These are phyloP conservation scores for Halophytophthora polymorphica DNA, from an alignment of 352 stramenopile species.

Conservation along the genomic window DNA sequence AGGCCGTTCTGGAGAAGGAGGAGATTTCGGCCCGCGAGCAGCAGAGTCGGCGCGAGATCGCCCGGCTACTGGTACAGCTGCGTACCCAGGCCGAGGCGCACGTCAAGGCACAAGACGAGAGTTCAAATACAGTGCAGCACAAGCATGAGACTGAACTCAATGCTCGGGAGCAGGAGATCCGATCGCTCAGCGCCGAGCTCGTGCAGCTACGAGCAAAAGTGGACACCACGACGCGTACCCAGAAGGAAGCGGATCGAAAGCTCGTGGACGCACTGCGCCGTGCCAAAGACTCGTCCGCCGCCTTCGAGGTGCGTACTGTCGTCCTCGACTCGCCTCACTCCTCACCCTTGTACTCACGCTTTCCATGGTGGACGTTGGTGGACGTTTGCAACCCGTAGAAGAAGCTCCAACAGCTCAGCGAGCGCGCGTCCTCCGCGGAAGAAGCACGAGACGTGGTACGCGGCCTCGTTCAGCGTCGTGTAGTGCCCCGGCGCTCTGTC, in stretches of 20 bases:
- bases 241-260: conserved; percentile 57
- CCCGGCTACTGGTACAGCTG: conserved; percentile 56
- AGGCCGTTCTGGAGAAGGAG: conserved; percentile 72
- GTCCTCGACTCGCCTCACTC: background rate
- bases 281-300: conserved; percentile 33
- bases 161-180: conserved; percentile 50
- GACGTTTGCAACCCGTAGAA: conserved; percentile 18
- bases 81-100: conserved; percentile 44
- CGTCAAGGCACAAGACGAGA: conserved; percentile 50
- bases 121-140: conserved; percentile 15
- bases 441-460: conserved; percentile 56
- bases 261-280: conserved; percentile 33
- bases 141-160: conserved; percentile 44
- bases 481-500: background rate
- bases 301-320: conserved; percentile 42
- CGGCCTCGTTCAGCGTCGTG: too few relatives aligned
- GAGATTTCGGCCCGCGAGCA: conserved; percentile 66
- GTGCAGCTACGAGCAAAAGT: conserved; percentile 52
- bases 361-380: background rate
- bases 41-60: conserved; percentile 67
- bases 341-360: background rate
- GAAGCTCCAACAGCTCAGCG: conserved; percentile 43
- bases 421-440: conserved; percentile 48
- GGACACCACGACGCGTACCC: conserved; percentile 36
- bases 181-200: conserved; percentile 40